These are phyloP conservation scores for Turnera subulata DNA, from an alignment of 345 rosid genomes.

Conservation along the genomic window DNA sequence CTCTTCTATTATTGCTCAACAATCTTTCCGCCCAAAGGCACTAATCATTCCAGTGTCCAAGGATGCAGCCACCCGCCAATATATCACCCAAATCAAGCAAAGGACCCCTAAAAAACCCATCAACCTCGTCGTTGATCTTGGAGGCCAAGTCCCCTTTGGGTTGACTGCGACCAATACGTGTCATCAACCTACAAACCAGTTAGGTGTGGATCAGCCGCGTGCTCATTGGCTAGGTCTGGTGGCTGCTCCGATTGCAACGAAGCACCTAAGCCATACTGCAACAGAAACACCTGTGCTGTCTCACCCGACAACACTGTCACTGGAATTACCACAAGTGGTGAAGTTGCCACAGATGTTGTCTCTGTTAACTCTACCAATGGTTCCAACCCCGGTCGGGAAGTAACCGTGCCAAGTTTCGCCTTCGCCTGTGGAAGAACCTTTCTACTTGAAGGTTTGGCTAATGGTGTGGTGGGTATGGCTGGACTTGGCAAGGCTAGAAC, in stretches of 20 bases:
- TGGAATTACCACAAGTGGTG: constrained; percentile 40
- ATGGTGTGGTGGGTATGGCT: constrained; percentile 22
- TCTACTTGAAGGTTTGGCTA: constrained; percentile 11
- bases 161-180: constrained; percentile 51
- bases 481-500: constrained; percentile 28
- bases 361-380: constrained; percentile 63
- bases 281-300: constrained; percentile 57
- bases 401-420: constrained; percentile 30
- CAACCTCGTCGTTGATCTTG: constrained; percentile 54
- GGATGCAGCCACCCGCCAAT: constrained; percentile 61
- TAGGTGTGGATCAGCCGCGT: constrained; percentile 53
- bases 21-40: constrained; percentile 63
- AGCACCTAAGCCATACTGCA: constrained; percentile 58
- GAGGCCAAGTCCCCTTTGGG: constrained; percentile 64
- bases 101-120: constrained; percentile 52
- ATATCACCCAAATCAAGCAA: constrained; percentile 46
- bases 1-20: constrained; percentile 28
- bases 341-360: constrained; percentile 47
- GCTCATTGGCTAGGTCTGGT: constrained; percentile 41
- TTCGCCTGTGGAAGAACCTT: constrained; percentile 15
- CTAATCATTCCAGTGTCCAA: constrained; percentile 54
- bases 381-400: constrained; percentile 50
- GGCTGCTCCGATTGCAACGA: constrained; percentile 45
- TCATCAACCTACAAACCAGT: constrained; percentile 56
- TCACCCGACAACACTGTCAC: constrained; percentile 45